Conservation (phyloP, 352 stramenopile species). For the Globisporangium acanthophoron region DNA sequence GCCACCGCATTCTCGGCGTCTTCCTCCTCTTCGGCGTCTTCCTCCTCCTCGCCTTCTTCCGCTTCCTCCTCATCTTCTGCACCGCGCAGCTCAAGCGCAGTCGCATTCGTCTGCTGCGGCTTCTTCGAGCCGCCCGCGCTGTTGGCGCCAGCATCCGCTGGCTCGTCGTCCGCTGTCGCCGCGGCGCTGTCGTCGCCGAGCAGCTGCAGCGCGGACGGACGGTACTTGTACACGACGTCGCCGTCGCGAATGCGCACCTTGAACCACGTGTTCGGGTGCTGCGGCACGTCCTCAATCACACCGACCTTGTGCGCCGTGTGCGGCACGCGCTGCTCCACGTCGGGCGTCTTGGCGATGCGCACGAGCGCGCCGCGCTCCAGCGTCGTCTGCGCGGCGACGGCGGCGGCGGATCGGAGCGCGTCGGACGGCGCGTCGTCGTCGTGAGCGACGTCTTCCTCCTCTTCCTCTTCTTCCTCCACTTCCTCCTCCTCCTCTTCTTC, state of each 20-base stretch:
- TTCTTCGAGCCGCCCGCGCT: too few relatives aligned
- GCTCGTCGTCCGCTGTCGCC: slow-evolving; percentile 17
- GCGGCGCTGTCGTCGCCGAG: slow-evolving; percentile 20
- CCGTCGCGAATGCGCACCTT: slow-evolving; percentile 77
- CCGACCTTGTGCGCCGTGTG: slow-evolving; percentile 78
- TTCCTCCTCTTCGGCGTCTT: slow-evolving; percentile 19
- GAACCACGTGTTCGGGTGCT: slow-evolving; percentile 86
- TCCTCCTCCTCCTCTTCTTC: slow-evolving; percentile 55
- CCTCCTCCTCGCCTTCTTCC: slow-evolving; percentile 19
- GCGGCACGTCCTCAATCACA: slow-evolving; percentile 72
- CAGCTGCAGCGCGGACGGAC: slow-evolving; percentile 64
- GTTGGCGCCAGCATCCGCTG: slow-evolving; percentile 5
- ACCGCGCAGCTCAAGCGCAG: not conserved
- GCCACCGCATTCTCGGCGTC: slow-evolving; percentile 33
- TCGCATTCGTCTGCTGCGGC: slow-evolving; percentile 3
- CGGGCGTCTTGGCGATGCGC: slow-evolving; percentile 58
- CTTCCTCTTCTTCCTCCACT: slow-evolving; percentile 27
- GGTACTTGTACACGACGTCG: slow-evolving; percentile 87
- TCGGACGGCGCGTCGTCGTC: slow-evolving; percentile 12
- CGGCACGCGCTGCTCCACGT: slow-evolving; percentile 79
- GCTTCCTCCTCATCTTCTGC: slow-evolving; percentile 17
- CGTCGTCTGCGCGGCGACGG: slow-evolving; percentile 24
- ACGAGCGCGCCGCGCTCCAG: slow-evolving; percentile 61
- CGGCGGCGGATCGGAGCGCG: not conserved
- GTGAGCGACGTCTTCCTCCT: slow-evolving; percentile 25